Conservation (phyloP, 2,329 filamentous ascomycete genomes). For the Fusarium oligoseptatum region DNA sequence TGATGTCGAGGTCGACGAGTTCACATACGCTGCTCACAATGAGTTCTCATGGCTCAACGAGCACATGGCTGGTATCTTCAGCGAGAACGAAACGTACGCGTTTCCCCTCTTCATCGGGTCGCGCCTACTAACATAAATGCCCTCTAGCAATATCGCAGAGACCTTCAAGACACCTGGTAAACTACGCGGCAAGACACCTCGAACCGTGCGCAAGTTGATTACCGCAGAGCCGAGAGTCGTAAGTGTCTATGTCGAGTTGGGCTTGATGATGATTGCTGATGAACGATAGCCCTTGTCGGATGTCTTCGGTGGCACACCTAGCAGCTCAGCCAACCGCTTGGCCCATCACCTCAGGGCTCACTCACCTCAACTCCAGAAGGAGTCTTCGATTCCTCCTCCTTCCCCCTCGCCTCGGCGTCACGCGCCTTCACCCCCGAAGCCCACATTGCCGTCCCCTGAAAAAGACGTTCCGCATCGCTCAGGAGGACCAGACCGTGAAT, state of each 20-base stretch:
- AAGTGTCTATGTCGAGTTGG: slow-evolving; percentile 52
- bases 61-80: slow-evolving; percentile 96
- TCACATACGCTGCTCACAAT: slow-evolving; percentile 90
- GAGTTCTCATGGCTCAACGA: slow-evolving; percentile 99
- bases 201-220: slow-evolving; percentile 74
- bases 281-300: slow-evolving; percentile 68
- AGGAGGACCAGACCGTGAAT: slow-evolving; percentile 17
- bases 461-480: slow-evolving; percentile 6
- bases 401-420: slow-evolving; percentile 50
- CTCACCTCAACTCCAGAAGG: slow-evolving; percentile 68
- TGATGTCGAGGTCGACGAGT: slow-evolving; percentile 89
- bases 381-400: slow-evolving; percentile 53
- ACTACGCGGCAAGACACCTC: slow-evolving; percentile 83
- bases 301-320: slow-evolving; percentile 68
- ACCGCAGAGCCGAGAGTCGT: slow-evolving; percentile 73
- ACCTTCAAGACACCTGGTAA: slow-evolving; percentile 96
- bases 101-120: slow-evolving; percentile 6
- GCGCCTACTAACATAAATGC: slow-evolving; percentile 23
- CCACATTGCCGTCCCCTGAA: slow-evolving; percentile 26
- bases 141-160: slow-evolving; percentile 84
- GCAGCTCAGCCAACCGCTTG: slow-evolving; percentile 67
- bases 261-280: slow-evolving; percentile 43
- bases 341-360: slow-evolving; percentile 63
- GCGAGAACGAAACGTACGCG: slow-evolving; percentile 82
- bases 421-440: slow-evolving; percentile 50